Evolutionary conservation across 768 basidiomycete species (phyloP).

Genomic region (Russula brevipes): DNA sequence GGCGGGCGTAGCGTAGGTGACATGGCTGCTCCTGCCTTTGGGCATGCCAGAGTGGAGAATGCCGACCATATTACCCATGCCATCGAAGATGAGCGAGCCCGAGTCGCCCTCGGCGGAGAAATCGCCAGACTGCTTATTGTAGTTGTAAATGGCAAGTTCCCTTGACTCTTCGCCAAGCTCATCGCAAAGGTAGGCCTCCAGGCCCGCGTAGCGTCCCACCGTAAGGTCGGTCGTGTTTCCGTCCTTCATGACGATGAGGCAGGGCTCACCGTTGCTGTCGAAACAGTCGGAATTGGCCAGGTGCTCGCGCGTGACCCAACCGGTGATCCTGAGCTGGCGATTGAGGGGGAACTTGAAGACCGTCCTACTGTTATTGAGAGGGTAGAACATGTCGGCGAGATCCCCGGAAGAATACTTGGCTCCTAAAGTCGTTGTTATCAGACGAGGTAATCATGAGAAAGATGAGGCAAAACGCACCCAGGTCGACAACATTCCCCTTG

Average conservation of each 20-base stretch:
- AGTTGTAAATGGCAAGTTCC: slow-evolving; percentile 2
- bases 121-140: background rate
- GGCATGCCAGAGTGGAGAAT: background rate
- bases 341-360: background rate
- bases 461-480: background rate
- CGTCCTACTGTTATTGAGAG: background rate
- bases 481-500: background rate
- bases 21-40: background rate
- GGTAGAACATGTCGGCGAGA: background rate
- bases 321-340: background rate
- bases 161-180: background rate
- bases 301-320: background rate
- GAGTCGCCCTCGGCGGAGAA: background rate
- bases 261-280: background rate
- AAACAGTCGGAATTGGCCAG: background rate
- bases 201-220: background rate
- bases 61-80: background rate
- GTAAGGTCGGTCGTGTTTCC: background rate
- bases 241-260: background rate
- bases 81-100: background rate
- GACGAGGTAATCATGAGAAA: background rate
- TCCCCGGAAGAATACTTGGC: background rate
- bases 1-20: background rate
- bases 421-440: background rate
- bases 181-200: background rate